Percentiles rank a stretch among this genome's conserved stretches.
These are phyloP conservation scores for Arachnomyces sp. DNA, from an alignment of 2,329 filamentous ascomycete genomes.

Conservation along the genomic window DNA sequence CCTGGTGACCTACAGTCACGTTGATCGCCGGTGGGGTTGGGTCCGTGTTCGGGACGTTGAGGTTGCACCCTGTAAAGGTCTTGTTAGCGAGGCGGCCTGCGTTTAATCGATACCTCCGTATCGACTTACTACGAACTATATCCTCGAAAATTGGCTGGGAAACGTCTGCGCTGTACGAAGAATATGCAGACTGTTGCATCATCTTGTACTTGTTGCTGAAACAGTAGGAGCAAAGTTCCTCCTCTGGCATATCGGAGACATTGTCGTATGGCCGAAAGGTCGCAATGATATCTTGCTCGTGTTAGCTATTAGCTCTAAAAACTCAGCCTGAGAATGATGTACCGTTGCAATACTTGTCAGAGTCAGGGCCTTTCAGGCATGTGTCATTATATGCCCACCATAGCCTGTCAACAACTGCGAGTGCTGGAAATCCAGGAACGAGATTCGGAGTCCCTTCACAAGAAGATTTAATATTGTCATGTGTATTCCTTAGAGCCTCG, in stretches of 20 bases:
- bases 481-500: slow-evolving; percentile 8
- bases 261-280: slow-evolving; percentile 11
- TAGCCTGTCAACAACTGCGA: too few species aligned
- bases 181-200: slow-evolving; percentile 19
- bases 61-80: too few species aligned
- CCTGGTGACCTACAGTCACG: neutral
- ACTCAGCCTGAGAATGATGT: neutral
- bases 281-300: slow-evolving; percentile 6
- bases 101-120: too few species aligned
- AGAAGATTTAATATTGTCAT: slow-evolving; percentile 5
- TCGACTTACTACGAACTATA: slow-evolving; percentile 4
- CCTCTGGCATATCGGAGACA: slow-evolving; percentile 12
- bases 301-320: neutral
- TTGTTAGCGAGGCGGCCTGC: too few species aligned
- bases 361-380: slow-evolving; percentile 11
- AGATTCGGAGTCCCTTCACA: too few species aligned
- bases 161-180: slow-evolving; percentile 13
- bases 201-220: slow-evolving; percentile 13
- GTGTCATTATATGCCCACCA: slow-evolving; percentile 16
- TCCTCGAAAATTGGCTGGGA: slow-evolving; percentile 5
- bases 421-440: too few species aligned
- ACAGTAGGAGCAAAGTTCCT: slow-evolving; percentile 19
- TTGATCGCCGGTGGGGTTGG: slow-evolving; percentile 4
- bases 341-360: slow-evolving; percentile 12
- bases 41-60: neutral